These are phyloP conservation scores for Globomyces sp. DNA, from an alignment of 371 early-diverging fungal species.

Conservation along the genomic window DNA sequence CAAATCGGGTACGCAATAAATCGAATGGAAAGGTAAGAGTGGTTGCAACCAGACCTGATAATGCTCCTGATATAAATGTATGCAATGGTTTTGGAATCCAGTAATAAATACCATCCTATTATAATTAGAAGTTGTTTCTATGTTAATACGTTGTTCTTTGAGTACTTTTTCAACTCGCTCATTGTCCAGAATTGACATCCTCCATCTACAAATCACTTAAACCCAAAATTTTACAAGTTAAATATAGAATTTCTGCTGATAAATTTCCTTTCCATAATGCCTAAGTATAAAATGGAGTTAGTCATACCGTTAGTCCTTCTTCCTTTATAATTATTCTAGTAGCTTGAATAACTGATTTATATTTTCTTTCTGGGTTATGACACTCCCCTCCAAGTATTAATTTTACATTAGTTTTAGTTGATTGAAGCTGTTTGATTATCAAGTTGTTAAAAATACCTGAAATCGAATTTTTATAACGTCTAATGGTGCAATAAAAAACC, in stretches of 20 bases:
- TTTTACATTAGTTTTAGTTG: conserved; percentile 14
- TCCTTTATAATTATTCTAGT: conserved; percentile 54
- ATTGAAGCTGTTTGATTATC: not conserved
- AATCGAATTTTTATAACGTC: conserved; percentile 92
- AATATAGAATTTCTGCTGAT: conserved; percentile 86
- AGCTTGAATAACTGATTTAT: conserved; percentile 56
- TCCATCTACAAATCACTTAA: conserved; percentile 47
- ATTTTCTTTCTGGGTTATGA: conserved; percentile 40
- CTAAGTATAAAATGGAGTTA: conserved; percentile 30
- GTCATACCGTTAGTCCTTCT: conserved; percentile 64
- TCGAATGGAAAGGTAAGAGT: conserved; percentile 89
- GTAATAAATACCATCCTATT: not conserved
- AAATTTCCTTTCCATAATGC: conserved; percentile 94
- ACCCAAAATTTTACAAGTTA: conserved; percentile 47
- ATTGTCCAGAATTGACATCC: conserved; percentile 83
- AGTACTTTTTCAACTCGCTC: conserved; percentile 47
- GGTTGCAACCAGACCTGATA: conserved; percentile 72
- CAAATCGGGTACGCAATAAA: conserved; percentile 88
- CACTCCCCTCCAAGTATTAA: not conserved
- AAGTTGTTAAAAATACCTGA: conserved; percentile 46
- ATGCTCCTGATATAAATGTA: conserved; percentile 28
- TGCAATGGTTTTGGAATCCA: conserved; percentile 14
- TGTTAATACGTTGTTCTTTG: conserved; percentile 23
- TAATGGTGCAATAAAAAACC: conserved; percentile 75
- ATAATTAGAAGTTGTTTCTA: conserved; percentile 1